Percentiles rank a stretch among this genome's conserved stretches.
phyloP scores from a whole-genome alignment of 2,329 filamentous ascomycete genomes.

The Tolypocladium ovalisporum region DNA sequence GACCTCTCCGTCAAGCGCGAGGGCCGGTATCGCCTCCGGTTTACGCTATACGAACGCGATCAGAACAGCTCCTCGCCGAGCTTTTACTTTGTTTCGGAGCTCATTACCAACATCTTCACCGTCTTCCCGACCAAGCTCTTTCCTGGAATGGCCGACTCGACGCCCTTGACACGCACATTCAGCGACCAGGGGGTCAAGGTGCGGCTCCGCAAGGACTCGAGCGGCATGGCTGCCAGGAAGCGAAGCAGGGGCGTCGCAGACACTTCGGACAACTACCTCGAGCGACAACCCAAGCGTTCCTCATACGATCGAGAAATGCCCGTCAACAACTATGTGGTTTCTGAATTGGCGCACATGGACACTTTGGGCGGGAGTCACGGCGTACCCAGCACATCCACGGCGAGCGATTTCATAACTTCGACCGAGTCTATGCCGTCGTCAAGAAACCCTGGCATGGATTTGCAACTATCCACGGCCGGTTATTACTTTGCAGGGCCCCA shows the following conservation, averaged over 20 bases:
- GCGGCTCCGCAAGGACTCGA: conserved; percentile 71
- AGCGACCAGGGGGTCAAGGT: conserved; percentile 80
- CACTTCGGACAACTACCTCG: conserved; percentile 5
- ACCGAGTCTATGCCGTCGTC: conserved; percentile 6
- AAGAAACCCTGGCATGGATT: conserved; percentile 5
- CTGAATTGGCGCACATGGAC: conserved; percentile 7
- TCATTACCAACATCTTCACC: conserved; percentile 52
- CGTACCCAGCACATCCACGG: conserved; percentile 3
- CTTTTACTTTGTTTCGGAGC: conserved; percentile 11
- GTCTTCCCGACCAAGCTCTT: conserved; percentile 59
- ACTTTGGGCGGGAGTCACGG: conserved; percentile 1
- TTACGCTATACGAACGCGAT: conserved; percentile 53
- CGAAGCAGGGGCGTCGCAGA: conserved; percentile 20
- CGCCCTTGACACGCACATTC: conserved; percentile 69
- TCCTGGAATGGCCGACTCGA: conserved; percentile 72
- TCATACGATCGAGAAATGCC: conserved; percentile 10
- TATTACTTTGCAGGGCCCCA: conserved; percentile 9
- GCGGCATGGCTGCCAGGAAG: conserved; percentile 41
- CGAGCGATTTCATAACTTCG: conserved; percentile 3
- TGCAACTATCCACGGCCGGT: conserved; percentile 6
- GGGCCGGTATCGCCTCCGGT: conserved; percentile 63
- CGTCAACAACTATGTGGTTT: conserved; percentile 6
- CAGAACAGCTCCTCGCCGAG: conserved; percentile 11
- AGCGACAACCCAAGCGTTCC: conserved; percentile 10
- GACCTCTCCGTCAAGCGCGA: conserved; percentile 71